Base-by-base conservation (phyloP, 176 grass and related monocot species). In the Leersia perrieri region DNA sequence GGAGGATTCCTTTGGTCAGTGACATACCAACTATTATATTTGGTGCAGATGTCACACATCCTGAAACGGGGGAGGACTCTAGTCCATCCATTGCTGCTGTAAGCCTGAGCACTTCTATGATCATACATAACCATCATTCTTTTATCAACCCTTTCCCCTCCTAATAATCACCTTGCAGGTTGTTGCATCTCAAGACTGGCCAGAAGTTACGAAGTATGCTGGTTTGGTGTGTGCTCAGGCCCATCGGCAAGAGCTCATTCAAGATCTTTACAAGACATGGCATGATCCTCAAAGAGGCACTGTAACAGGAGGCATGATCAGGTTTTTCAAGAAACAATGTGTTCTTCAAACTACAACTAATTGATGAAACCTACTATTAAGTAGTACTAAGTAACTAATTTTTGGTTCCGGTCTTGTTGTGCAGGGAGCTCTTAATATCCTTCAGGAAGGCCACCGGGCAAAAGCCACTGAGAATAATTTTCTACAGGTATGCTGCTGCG, bases 21-120 rank as follows among this genome's bases (percentile, higher is more conserved):
- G 97, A 99, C 82, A 99, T 92, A 80, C 97, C 97, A 53, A 99
- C 97, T 14, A 99, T 99, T 75, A 99, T 99, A 79, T 99, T 99
- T 88, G 97, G 97, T 74, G 97, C 97, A 66, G 97, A 99, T 85
- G 97, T 99, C 42, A 99, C 97, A 14, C 97, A 99, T 88, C 97
- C 97, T 83, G 97, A 99, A 89, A 99, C 97, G 3, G 97, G 97
- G 72, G 97, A 99, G 77, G 97, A 99, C 80, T 96, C 93, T 75
- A 94, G 85, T 63, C 97, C 97, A 66, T 99, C 97, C 60, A 99
- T 99, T 78, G 97, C 97, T 85, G 97, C 97, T 15, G 97, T 99
- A 92, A 76, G 82, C 53, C 66, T 87, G 22, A 34, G 60, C 40
- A 55, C 18, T 22, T 60, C 18, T 66, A 33, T 69, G 64, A 57